Base-by-base conservation (phyloP, 2,329 filamentous ascomycete genomes). In the Fonsecaea multimorphosa region DNA sequence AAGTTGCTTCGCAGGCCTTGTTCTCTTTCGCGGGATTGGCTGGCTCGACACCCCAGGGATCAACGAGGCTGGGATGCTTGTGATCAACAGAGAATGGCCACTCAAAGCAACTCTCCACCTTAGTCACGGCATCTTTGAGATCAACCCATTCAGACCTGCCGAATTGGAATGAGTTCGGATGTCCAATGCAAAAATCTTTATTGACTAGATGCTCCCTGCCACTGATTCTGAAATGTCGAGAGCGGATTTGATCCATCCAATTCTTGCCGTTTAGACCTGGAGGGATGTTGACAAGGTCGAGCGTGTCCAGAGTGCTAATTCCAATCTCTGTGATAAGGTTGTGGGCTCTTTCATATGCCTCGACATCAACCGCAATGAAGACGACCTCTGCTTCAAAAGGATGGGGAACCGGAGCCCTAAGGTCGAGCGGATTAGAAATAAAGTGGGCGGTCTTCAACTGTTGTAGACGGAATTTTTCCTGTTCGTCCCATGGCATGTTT, bases 291-390 rank as follows among this genome's bases (percentile, higher is more conserved):
- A 78, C 72, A 24, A 92, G 76, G 58, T 86, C 83, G 22, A 79
- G 76, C 0, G 90, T 93, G 75, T 98, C 93, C 0, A 98, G 82
- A 2, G 89, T 88, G 1, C 92, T 89, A 46, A 99, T 82, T 0
- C 95, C 95, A 44, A 99, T 83, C 76, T 99, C 95, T 0, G 93
- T 96, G 65, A 98, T 84, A 12, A 86, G 81, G 36, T 83, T 80
- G 12, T 87, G 85, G 52, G 86, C 81, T 24, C 79, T 78, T 76
- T 99, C 95, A 64, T 89, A 91, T 1, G 89, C 88, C 77, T 99
- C 95, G 34, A 95, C 81, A 72, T 99, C 95, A 52, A 98, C 82
- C 68, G 86, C 87, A 65, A 97, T 82, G 71, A 97, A 90, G 7
- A 96, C 83, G 0, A 87, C 83, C n/a, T 83, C 80, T 11, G 77